Conservation (phyloP, 371 early-diverging fungal genomes). For the Globomyces sp. region DNA sequence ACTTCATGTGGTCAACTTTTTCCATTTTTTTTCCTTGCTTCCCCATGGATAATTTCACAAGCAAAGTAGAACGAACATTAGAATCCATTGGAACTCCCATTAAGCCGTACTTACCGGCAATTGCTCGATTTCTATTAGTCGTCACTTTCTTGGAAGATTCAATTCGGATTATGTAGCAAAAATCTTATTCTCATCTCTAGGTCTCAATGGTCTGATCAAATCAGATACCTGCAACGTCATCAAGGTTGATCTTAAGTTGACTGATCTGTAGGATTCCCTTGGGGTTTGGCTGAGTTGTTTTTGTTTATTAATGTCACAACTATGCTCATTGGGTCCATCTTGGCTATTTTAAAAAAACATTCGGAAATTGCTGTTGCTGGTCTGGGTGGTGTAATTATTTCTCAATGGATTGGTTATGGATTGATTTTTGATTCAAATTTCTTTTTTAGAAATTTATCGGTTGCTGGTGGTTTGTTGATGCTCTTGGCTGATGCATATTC, state of each 20-base stretch:
- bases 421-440: constrained; percentile 85
- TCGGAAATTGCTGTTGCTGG: constrained; percentile 81
- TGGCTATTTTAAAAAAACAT: constrained; percentile 73
- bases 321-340: constrained; percentile 75
- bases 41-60: constrained; percentile 20
- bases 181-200: constrained; percentile 23
- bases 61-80: constrained; percentile 70
- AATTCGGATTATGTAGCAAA: constrained; percentile 63
- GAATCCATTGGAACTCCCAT: constrained; percentile 73
- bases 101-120: constrained; percentile 88
- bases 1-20: too few species aligned
- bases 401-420: constrained; percentile 91
- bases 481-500: constrained; percentile 71
- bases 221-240: constrained; percentile 71
- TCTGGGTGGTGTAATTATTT: constrained; percentile 74
- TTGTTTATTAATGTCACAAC: constrained; percentile 71
- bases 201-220: constrained; percentile 86
- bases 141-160: constrained; percentile 96
- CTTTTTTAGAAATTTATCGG: constrained; percentile 89
- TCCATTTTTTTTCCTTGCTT: too few species aligned
- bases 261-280: constrained; percentile 59
- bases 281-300: constrained; percentile 77
- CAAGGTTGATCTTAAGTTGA: constrained; percentile 41
- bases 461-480: constrained; percentile 93
- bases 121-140: constrained; percentile 88